These are phyloP conservation scores for Penicillium sp. DNA, from an alignment of 2,329 filamentous ascomycete species.

Conservation along the genomic window DNA sequence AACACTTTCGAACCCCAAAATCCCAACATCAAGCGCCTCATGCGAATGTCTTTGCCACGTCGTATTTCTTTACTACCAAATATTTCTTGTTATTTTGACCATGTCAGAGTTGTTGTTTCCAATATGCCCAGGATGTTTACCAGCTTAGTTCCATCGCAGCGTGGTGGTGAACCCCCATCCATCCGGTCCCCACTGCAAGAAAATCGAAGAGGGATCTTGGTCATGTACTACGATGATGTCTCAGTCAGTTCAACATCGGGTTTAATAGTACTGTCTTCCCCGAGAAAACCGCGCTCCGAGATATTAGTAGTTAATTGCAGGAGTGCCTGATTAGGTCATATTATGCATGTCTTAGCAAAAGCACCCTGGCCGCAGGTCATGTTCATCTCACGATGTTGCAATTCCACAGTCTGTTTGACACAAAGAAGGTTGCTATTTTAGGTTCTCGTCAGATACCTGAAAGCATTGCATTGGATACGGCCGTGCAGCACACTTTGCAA, in stretches of 20 bases:
- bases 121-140: not conserved
- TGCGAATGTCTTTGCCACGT: not conserved
- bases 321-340: not conserved
- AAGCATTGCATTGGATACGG: not conserved
- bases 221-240: constrained; percentile 10
- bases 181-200: not conserved
- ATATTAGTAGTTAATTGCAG: not conserved
- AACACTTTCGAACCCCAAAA: not conserved
- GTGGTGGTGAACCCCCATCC: not conserved
- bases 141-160: constrained; percentile 4
- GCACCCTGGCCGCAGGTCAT: not conserved
- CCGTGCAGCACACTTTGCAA: not conserved
- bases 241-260: not conserved
- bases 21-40: not conserved
- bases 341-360: not conserved
- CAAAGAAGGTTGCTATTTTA: not conserved
- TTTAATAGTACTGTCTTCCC: not conserved
- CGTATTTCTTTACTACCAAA: too few relatives aligned
- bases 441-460: not conserved
- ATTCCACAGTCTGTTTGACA: not conserved
- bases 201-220: not conserved
- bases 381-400: not conserved
- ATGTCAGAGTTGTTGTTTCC: not conserved
- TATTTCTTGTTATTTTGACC: too few relatives aligned
- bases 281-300: not conserved